Base-by-base conservation (phyloP, 768 basidiomycete species). In the Suillus subaureus region DNA sequence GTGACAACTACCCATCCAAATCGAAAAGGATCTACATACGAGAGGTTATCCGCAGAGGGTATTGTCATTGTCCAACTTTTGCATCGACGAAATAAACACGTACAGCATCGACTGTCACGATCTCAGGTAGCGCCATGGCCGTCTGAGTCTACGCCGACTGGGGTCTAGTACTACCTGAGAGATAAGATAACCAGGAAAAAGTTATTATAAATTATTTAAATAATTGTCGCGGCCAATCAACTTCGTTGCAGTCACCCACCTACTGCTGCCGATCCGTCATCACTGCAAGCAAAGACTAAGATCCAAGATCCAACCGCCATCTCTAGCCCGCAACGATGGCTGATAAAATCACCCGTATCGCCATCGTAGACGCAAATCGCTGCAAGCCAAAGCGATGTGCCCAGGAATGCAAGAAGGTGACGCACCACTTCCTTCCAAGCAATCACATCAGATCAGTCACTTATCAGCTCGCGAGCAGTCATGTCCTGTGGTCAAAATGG, bases 401-500 rank as follows among this genome's bases (percentile, higher is more conserved):
- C 31, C 96, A 97, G 75, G 97, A 99, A 80, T 99, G 97, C 81
- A 99, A 97, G 85, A 97, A 98, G 84, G 93, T 91, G 69, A 64
- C 18, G 42, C 40, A 28, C 26, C 28, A 31, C 11, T 42, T 28
- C 39, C 40, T 42, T 28, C 42, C 58, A 8, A 28, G 39, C 57
- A 58, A 15, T 26, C 37, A 26, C 23, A 11, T 58, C 57, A 57
- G 40, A 54, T 67, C 64, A 69, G 68, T 66, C 52, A 64, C 62
- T 54, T 35, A n/a, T 39, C 62, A 64, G 33, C 23, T 62, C 45
- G n/a, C 61, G 61, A 61, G 69, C 67, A 90, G 89, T 91, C 91
- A 79, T 98, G 96, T 84, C 96, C 96, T 21, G 96, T 97, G 58
- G 96, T 97, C 64, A 94, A 94, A 82, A 97, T 97, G 96, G 96